Evolutionary conservation across 257 asterid species (phyloP), one percentile per base, ranked within the genome.

Genomic region (Linaria vulgaris): DNA sequence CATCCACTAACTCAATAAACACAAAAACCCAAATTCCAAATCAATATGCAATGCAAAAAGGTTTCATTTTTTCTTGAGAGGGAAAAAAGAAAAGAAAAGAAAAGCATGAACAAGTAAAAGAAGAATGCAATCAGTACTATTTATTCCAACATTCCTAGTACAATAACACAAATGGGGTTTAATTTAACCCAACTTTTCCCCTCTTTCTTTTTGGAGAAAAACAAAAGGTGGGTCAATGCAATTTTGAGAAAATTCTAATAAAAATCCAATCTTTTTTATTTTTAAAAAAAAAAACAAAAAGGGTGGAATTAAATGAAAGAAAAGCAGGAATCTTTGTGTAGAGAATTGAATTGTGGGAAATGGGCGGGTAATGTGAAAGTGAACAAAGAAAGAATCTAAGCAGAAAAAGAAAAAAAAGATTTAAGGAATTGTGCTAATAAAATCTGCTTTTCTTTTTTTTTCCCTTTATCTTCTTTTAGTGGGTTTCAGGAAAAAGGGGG

Each of bases 181-280:
- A 22, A 1, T n/a, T 14, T 8, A 47, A 43, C 24, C 57, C 13
- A 17, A 2, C 34, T 27, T 59, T 45, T 48, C 25, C 46, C 17
- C 11, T 21, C 51, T 27, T 30, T 50, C 31, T 60, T 44, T 21
- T 9, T 16, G 61, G 46, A 54, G 56, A 43, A 34, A 71, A 74
- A 70, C n/a, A n/a, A n/a, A n/a, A n/a, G n/a, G 78, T 38, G 80
- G 78, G 87, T 81, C 87, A 78, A 75, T 67, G 72, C 69, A 63
- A 48, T 50, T 79, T 72, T 25, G 56, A 69, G 41, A 72, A 57
- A 61, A 25, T 52, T 21, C 34, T 22, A 20, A 22, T 34, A 20
- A 69, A 75, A 68, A 37, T 25, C 38, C 25, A 59, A 37, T 25
- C 63, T 61, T 75, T 72, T 64, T n/a, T n/a, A n/a, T n/a, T n/a